A percentile compares a stretch with the other conserved stretches of the same genome.
These are phyloP conservation scores for Globisporangium viniferum DNA, from an alignment of 352 stramenopile genomes.

Conservation along the genomic window DNA sequence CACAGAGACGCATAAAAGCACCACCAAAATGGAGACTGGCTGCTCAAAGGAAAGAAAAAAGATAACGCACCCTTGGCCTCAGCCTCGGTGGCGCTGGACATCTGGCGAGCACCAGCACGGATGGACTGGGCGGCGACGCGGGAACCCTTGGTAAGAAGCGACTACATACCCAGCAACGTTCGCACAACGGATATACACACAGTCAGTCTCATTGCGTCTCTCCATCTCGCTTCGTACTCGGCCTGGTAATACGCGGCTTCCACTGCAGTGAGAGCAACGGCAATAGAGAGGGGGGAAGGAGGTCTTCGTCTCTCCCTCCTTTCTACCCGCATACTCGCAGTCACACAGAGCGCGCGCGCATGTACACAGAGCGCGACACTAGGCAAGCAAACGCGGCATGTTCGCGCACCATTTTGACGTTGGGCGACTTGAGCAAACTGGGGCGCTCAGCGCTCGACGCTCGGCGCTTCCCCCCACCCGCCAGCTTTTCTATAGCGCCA, in stretches of 20 bases:
- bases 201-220: neutral
- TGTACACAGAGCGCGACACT: neutral
- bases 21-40: constrained; percentile 8
- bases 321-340: neutral
- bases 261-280: neutral
- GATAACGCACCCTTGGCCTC: constrained; percentile 69
- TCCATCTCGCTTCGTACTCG: neutral
- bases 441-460: constrained; percentile 1
- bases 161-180: constrained; percentile 25
- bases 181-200: neutral
- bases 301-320: too few species aligned
- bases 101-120: constrained; percentile 58
- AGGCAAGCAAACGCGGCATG: neutral
- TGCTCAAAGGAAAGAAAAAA: neutral
- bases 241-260: neutral
- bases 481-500: neutral
- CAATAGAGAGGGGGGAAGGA: neutral
- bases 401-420: constrained; percentile 17
- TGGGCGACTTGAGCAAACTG: constrained; percentile 21
- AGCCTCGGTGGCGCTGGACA: constrained; percentile 77
- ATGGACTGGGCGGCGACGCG: constrained; percentile 49
- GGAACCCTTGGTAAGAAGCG: constrained; percentile 62
- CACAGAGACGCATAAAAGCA: constrained; percentile 3
- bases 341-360: neutral
- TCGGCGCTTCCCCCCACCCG: constrained; percentile 5